These are phyloP conservation scores for Oldenlandia corymbosa DNA, from an alignment of 257 asterid species.

Conservation along the genomic window DNA sequence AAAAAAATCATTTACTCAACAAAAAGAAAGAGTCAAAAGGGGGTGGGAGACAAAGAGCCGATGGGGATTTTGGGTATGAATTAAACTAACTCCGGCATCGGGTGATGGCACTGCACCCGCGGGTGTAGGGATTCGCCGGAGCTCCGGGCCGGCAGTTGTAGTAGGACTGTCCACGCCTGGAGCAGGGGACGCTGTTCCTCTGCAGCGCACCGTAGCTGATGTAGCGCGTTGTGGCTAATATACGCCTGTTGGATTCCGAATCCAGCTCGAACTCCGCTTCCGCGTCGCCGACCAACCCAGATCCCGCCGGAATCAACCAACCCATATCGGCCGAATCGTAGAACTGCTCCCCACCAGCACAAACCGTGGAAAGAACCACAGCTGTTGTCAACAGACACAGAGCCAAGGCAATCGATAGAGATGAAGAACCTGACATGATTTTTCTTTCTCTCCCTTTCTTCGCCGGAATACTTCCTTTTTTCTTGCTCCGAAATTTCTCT, in stretches of 20 bases:
- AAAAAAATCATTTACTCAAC: conserved; percentile 11
- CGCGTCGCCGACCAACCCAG: conserved; percentile 41
- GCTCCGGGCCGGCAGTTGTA: conserved; percentile 96
- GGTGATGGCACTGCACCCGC: conserved; percentile 90
- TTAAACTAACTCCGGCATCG: conserved; percentile 61
- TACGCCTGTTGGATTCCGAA: conserved; percentile 72
- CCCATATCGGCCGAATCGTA: conserved; percentile 25
- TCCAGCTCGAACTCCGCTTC: conserved; percentile 60
- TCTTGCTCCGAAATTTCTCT: not conserved
- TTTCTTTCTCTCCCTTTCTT: not conserved
- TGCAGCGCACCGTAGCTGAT: conserved; percentile 93
- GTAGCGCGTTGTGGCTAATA: conserved; percentile 54
- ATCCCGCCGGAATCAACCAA: conserved; percentile 58
- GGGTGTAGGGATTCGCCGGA: conserved; percentile 73
- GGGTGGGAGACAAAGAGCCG: conserved; percentile 2
- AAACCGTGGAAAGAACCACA: conserved; percentile 20
- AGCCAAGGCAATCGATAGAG: not conserved
- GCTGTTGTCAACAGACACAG: conserved; percentile 14
- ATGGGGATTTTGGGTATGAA: not conserved
- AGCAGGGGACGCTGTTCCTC: conserved; percentile 85
- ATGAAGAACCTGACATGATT: conserved; percentile 19
- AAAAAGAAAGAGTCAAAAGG: not conserved
- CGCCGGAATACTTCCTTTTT: not conserved
- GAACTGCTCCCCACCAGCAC: conserved; percentile 42
- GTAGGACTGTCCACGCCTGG: conserved; percentile 90